Conservation (phyloP, 2,329 filamentous ascomycete genomes). For the Elsinoe necatrix region DNA sequence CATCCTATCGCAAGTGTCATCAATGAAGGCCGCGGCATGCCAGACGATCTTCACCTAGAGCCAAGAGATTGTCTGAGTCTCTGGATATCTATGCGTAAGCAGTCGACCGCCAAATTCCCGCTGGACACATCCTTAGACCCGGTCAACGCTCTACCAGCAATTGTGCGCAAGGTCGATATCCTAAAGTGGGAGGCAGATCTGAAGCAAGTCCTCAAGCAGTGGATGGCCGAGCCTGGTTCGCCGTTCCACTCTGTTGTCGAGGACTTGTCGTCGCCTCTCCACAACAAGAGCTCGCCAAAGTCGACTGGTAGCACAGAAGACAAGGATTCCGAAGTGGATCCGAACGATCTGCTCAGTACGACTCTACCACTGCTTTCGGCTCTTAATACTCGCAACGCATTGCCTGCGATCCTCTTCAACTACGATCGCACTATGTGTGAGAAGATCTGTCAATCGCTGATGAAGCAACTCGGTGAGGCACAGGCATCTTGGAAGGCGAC, state of each 20-base stretch:
- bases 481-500: slow-evolving; percentile 51
- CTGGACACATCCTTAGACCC: slow-evolving; percentile 47
- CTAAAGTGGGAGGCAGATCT: slow-evolving; percentile 55
- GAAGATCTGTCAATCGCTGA: slow-evolving; percentile 44
- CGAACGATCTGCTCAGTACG: slow-evolving; percentile 32
- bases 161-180: slow-evolving; percentile 58
- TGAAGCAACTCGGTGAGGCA: slow-evolving; percentile 45
- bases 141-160: slow-evolving; percentile 39
- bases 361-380: slow-evolving; percentile 52
- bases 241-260: slow-evolving; percentile 46
- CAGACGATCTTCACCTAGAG: slow-evolving; percentile 61
- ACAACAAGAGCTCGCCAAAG: slow-evolving; percentile 16
- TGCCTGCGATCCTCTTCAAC: slow-evolving; percentile 70
- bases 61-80: slow-evolving; percentile 60
- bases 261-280: slow-evolving; percentile 35
- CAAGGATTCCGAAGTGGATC: not conserved
- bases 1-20: slow-evolving; percentile 59
- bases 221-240: slow-evolving; percentile 50
- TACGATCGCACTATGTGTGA: slow-evolving; percentile 63
- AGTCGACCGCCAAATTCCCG: slow-evolving; percentile 38
- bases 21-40: slow-evolving; percentile 53
- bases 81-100: slow-evolving; percentile 55
- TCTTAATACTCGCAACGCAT: slow-evolving; percentile 53
- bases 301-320: not conserved
- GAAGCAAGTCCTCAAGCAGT: slow-evolving; percentile 50